Percentiles rank a stretch among this genome's conserved stretches.
Evolutionary conservation across 2,329 filamentous ascomycete species (phyloP).

Genomic region (Beauveria sp.): DNA sequence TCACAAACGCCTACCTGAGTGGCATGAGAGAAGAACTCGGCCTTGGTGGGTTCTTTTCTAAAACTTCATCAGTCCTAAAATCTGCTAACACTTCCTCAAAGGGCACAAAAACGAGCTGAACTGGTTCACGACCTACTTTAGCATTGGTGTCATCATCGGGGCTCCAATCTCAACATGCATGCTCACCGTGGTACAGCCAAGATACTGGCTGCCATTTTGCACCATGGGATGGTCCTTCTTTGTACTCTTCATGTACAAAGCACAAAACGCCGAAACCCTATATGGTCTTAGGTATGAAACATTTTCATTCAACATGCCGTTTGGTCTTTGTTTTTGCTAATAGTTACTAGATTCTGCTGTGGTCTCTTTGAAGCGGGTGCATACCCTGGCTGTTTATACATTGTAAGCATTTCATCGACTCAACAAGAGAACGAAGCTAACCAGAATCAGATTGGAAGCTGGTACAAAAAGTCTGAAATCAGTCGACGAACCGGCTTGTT

Average conservation of each 20-base stretch:
- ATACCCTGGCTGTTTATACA: constrained; percentile 45
- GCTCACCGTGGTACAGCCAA: constrained; percentile 35
- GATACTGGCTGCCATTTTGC: constrained; percentile 33
- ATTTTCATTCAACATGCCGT: too few species aligned
- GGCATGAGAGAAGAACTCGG: constrained; percentile 40
- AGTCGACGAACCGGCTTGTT: constrained; percentile 50
- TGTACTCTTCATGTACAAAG: constrained; percentile 31
- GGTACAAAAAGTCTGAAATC: constrained; percentile 52
- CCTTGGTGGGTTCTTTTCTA: constrained; percentile 22
- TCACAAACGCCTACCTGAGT: constrained; percentile 41
- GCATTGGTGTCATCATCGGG: constrained; percentile 38
- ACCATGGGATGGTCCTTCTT: constrained; percentile 31
- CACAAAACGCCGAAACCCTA: constrained; percentile 28
- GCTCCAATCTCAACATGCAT: constrained; percentile 36
- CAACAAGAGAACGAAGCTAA: background rate
- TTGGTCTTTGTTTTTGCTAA: background rate
- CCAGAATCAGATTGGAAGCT: constrained; percentile 37
- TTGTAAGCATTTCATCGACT: constrained; percentile 16
- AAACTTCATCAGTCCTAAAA: background rate
- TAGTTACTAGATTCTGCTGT: constrained; percentile 38
- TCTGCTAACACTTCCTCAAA: constrained; percentile 3
- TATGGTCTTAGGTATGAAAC: constrained; percentile 29
- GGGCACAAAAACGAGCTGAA: constrained; percentile 28
- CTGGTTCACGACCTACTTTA: constrained; percentile 41
- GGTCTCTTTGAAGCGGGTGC: constrained; percentile 49